A percentile compares a stretch with the other conserved stretches of the same genome.
phyloP scores from a whole-genome alignment of 1,284 basidiomycete genomes.

The Puccinia brachypodii region DNA sequence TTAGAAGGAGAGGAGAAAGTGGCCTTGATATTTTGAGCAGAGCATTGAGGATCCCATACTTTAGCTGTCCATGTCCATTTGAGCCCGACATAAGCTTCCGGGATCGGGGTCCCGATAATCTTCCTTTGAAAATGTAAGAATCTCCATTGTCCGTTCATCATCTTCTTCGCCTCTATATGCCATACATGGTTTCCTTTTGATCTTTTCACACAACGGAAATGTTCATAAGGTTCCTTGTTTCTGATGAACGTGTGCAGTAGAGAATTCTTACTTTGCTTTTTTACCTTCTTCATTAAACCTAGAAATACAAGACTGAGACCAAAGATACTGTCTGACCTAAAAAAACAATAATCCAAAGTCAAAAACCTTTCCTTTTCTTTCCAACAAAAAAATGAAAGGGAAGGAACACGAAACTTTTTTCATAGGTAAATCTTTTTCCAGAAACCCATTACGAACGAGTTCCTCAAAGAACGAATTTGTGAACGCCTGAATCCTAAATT shows the following conservation, averaged over 20 bases:
- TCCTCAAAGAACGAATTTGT: conserved; percentile 94
- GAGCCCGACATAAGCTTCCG: conserved; percentile 71
- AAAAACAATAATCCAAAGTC: not conserved
- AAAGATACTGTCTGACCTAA: conserved; percentile 93
- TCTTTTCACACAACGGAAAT: conserved; percentile 23
- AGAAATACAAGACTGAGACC: conserved; percentile 86
- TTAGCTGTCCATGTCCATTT: conserved; percentile 88
- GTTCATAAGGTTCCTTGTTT: not conserved
- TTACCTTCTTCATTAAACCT: conserved; percentile 99
- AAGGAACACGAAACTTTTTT: conserved; percentile 55
- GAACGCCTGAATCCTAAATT: conserved; percentile 98
- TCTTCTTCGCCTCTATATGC: conserved; percentile 93
- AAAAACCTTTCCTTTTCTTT: not conserved
- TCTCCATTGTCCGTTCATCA: conserved; percentile 73
- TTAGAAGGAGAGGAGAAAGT: conserved; percentile 76
- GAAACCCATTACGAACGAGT: conserved; percentile 63
- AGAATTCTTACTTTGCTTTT: conserved; percentile 72
- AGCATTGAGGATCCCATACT: conserved; percentile 89
- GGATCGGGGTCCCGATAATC: conserved; percentile 75
- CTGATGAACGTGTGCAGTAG: not conserved
- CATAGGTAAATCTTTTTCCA: conserved; percentile 62
- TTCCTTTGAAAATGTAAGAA: conserved; percentile 88
- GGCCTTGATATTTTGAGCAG: conserved; percentile 65
- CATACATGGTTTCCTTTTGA: conserved; percentile 99
- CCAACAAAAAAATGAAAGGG: no score